Evolutionary conservation across 225 moss, liverwort and hornwort species (phyloP), one percentile per base, ranked within the genome.

Genomic region (Bryum argenteum): DNA sequence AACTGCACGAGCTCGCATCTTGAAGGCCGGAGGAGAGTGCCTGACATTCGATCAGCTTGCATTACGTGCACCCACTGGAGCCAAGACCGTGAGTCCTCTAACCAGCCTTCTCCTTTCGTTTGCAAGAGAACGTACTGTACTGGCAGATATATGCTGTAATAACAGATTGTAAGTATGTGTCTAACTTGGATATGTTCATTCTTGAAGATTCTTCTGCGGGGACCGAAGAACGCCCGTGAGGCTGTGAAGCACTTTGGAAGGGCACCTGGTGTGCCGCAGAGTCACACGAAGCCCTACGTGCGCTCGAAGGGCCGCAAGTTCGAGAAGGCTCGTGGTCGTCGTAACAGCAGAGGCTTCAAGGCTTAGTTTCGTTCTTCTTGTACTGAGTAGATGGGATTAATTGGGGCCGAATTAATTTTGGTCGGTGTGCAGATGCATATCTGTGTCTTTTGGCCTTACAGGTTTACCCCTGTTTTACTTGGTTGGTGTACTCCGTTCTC

Each of bases 211-310:
- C 70, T 93, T 63, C 71, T 90, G 83, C 75, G 89, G 24, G 90
- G 93, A 39, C 89, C 93, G 0, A 93, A 90, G 89, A 93, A 90
- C 24, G 81, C 90, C 11, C 87, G 90, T 23, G 93, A 93, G 80
- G 93, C 89, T 15, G 89, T 90, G 70, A 93, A 90, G 93, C 93
- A 93, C 69, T 93, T 93, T 47, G 93, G 93, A 12, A 90, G 92
- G 54, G 93, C 93, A n/a, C 89, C 90, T 41, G 90, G 93, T 28
- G 89, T 93, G 20, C 90, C 93, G 1, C 93, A 93, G 50, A 90
- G 89, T n/a, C 81, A 82, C 67, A 90, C 90, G 48, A 93, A 93
- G 80, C 93, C 93, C 1, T 93, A 90, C 40, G 90, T 90, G 22
- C 86, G 89, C 10, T 76, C 88, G 5, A 93, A 90, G 78, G 93